Conservation (phyloP, 2,329 filamentous ascomycete genomes). For the Exophiala alcalophila region DNA sequence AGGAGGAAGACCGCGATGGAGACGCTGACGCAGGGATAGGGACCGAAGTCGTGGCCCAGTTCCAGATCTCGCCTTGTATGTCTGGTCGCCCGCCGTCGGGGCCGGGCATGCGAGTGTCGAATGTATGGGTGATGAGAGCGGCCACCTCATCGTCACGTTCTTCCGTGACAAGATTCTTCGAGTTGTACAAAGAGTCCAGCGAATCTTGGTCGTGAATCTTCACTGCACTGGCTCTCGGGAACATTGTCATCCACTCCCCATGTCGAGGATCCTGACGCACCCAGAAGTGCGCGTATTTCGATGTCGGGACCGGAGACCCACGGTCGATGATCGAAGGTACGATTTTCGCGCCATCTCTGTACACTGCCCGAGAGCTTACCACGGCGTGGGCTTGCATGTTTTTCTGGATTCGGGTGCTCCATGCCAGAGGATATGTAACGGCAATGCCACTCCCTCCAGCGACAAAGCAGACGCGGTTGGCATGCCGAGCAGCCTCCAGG, state of each 20-base stretch:
- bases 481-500: conserved; percentile 51
- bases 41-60: conserved; percentile 38
- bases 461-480: conserved; percentile 53
- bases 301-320: conserved; percentile 1
- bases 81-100: conserved; percentile 25
- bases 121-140: conserved; percentile 24
- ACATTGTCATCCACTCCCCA: conserved; percentile 24
- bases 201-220: not conserved
- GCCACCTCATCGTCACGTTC: conserved; percentile 11
- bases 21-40: conserved; percentile 52
- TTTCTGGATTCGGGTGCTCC: conserved; percentile 20
- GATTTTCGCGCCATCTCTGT: conserved; percentile 16
- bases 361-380: conserved; percentile 20
- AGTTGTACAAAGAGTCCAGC: not conserved
- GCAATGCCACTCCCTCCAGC: conserved; percentile 65
- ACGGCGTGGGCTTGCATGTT: conserved; percentile 11
- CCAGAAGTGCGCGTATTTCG: conserved; percentile 27
- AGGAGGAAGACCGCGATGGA: conserved; percentile 40
- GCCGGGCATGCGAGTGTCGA: conserved; percentile 23
- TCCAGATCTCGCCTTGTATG: conserved; percentile 26
- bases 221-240: conserved; percentile 17
- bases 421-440: conserved; percentile 59
- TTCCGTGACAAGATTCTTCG: not conserved
- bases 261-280: conserved; percentile 27
- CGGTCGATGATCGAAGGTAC: conserved; percentile 7